These are phyloP conservation scores for Penicillium psychrosexuale DNA, from an alignment of 2,329 filamentous ascomycete species.

Conservation along the genomic window DNA sequence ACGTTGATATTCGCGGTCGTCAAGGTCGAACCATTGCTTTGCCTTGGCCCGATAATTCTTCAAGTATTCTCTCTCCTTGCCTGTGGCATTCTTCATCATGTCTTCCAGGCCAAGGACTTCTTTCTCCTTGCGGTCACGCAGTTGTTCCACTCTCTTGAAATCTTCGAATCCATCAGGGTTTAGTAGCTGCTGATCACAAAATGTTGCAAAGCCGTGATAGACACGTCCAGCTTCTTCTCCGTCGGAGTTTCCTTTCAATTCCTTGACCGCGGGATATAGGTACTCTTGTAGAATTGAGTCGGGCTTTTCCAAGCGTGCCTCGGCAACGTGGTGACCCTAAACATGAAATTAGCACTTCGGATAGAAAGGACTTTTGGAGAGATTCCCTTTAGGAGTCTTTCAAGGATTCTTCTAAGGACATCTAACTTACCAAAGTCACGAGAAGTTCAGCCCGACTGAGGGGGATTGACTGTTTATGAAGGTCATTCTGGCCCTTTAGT, in stretches of 20 bases:
- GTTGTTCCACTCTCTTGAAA: slow-evolving; percentile 71
- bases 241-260: slow-evolving; percentile 66
- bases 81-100: slow-evolving; percentile 50
- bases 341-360: not conserved
- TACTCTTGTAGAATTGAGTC: slow-evolving; percentile 86
- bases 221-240: slow-evolving; percentile 79
- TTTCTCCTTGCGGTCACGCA: slow-evolving; percentile 75
- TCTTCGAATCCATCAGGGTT: slow-evolving; percentile 83
- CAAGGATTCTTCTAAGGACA: not conserved
- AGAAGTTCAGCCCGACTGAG: slow-evolving; percentile 76
- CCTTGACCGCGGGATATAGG: slow-evolving; percentile 76
- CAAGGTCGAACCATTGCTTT: slow-evolving; percentile 85
- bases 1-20: slow-evolving; percentile 79
- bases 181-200: slow-evolving; percentile 91
- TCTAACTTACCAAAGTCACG: slow-evolving; percentile 66
- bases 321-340: slow-evolving; percentile 78
- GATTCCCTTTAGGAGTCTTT: not conserved
- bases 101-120: slow-evolving; percentile 73
- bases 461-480: slow-evolving; percentile 66
- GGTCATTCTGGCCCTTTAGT: slow-evolving; percentile 59
- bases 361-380: not conserved
- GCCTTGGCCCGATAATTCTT: slow-evolving; percentile 65
- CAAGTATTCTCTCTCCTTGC: slow-evolving; percentile 56
- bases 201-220: slow-evolving; percentile 90
- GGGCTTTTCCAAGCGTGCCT: slow-evolving; percentile 85